Percentiles rank a stretch among this genome's conserved stretches.
These are phyloP conservation scores for Candolleomyces efflorescens DNA, from an alignment of 768 basidiomycete genomes.

Conservation along the genomic window DNA sequence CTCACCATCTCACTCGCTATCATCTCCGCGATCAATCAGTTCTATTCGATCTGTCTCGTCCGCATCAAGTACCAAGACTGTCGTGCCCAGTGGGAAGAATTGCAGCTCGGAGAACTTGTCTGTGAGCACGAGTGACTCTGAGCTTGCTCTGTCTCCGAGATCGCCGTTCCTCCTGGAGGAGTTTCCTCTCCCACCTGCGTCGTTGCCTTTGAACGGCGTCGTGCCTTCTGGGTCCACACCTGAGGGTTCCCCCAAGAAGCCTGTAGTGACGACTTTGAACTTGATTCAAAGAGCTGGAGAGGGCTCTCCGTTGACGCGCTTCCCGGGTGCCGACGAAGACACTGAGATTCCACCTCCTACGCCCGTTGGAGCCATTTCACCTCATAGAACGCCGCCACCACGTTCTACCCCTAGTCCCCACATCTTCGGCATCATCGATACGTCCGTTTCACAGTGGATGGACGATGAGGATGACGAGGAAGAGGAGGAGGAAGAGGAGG, in stretches of 20 bases:
- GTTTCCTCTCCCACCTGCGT: conserved; percentile 8
- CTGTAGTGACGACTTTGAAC: too few relatives aligned
- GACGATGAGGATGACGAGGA: conserved; percentile 4
- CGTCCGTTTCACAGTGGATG: conserved; percentile 2
- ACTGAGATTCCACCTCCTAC: conserved; percentile 5
- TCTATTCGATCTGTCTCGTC: background rate
- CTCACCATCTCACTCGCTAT: background rate
- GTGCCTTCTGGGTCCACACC: background rate
- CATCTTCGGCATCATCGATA: background rate
- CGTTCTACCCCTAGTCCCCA: too few relatives aligned
- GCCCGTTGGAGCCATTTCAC: background rate
- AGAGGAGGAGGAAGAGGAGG: background rate
- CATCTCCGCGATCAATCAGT: background rate
- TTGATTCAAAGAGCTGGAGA: too few relatives aligned
- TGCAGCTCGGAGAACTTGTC: background rate
- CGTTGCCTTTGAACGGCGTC: background rate
- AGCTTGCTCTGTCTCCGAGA: background rate
- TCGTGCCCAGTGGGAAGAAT: conserved; percentile 3
- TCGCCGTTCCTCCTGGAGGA: background rate
- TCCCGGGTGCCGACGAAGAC: conserved; percentile 3
- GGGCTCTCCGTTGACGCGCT: background rate
- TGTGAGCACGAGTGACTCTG: background rate
- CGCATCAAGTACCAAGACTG: conserved; percentile 3
- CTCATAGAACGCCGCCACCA: background rate
- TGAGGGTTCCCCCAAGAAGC: background rate